Evolutionary conservation across 2,329 filamentous ascomycete genomes (phyloP), one percentile per base, ranked within the genome.

Genomic region (Apiospora sp.): DNA sequence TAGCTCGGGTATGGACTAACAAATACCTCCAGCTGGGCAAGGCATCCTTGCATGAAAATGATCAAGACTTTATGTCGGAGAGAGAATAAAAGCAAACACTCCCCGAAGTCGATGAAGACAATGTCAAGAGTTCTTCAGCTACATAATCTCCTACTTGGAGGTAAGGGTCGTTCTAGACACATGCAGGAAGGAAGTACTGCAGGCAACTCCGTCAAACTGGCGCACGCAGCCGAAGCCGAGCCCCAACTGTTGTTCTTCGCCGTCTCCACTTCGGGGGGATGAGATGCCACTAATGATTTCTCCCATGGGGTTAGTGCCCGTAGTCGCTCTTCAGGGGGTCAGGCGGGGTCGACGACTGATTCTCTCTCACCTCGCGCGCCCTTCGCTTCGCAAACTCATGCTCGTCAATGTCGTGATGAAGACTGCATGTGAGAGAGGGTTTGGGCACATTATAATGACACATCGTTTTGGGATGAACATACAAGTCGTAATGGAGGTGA

Each of bases 281-380:
- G 7, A 7, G 37, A 41, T 41, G 37, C 37, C 6, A 41, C 37
- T 41, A 41, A 10, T 5, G 6, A 61, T 34, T 19, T 22, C 54
- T 37, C 54, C 27, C 54, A 61, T 37, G 54, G 30, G 54, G 54
- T 61, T 61, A 61, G 58, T 41, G 30, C 58, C 58, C 30, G 34
- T 64, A 64, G 22, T 41, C 34, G 58, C 58, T 22, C 27, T 30
- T 30, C 34, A n/a, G 34, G 58, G 49, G 58, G 58, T 64, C 34
- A 64, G 58, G 58, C 58, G 58, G 58, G 58, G 58, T 64, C 34
- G 19, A 14, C 58, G 14, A n/a, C 8, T 64, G 58, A 41, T 64
- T 41, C 8, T 51, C 49, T 41, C 34, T 7, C 10, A 1, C 7
- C 19, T 12, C 30, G 27, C 51, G 54, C 54, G 44, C 30, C 58